phyloP scores from a whole-genome alignment of 2,329 filamentous ascomycete genomes.

The Fusarium sp. region DNA sequence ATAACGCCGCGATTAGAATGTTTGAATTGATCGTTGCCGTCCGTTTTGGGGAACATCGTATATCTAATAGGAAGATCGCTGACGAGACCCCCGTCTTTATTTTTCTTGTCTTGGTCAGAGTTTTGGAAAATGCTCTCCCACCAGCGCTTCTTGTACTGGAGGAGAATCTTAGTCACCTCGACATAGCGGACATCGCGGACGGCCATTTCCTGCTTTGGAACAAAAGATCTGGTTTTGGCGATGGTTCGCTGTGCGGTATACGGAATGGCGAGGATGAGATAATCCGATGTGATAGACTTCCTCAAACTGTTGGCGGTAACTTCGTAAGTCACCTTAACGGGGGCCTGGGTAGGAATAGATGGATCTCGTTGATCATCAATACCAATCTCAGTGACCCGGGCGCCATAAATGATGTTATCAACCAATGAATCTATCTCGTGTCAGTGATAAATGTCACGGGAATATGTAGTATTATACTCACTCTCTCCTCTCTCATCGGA shows the following conservation, averaged over 20 bases:
- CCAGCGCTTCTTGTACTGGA: slow-evolving; percentile 13
- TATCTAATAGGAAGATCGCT: not conserved
- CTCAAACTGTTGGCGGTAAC: not conserved
- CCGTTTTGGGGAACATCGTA: not conserved
- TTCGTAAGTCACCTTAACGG: slow-evolving; percentile 4
- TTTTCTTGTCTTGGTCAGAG: not conserved
- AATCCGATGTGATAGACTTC: slow-evolving; percentile 1
- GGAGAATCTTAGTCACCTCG: slow-evolving; percentile 3
- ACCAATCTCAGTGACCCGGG: not conserved
- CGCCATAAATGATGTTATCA: slow-evolving; percentile 1
- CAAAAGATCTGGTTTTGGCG: not conserved
- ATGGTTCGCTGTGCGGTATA: not conserved
- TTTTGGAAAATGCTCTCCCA: not conserved
- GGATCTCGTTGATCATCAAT: not conserved
- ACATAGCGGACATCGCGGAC: not conserved
- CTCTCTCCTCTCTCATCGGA: not conserved
- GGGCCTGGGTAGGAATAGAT: not conserved
- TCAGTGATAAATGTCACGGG: not conserved
- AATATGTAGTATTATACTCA: not conserved
- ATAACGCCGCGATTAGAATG: not conserved
- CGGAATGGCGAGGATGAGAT: not conserved
- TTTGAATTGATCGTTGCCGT: not conserved
- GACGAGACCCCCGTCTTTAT: not conserved
- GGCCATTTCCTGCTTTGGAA: slow-evolving; percentile 1
- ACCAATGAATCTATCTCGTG: not conserved